Evolutionary conservation across 345 rosid genomes (phyloP).

Genomic region (Lepidium aucheri): DNA sequence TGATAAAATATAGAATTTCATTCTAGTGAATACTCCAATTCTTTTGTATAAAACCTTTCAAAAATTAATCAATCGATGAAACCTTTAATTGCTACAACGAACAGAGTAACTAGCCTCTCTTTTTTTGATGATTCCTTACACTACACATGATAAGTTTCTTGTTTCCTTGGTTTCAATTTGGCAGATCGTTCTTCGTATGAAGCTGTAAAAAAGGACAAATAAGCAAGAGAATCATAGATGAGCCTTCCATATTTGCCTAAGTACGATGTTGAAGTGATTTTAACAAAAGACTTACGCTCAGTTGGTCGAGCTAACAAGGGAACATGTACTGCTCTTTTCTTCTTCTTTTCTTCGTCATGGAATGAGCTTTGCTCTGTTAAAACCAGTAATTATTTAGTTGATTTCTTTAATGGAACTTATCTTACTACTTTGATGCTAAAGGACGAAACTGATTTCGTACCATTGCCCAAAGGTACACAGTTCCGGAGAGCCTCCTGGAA

Average conservation of each 20-base stretch:
- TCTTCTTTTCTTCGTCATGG: slow-evolving; percentile 18
- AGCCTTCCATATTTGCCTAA: neutral
- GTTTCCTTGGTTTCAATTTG: slow-evolving; percentile 34
- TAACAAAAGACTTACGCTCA: slow-evolving; percentile 55
- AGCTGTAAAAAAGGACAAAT: slow-evolving; percentile 31
- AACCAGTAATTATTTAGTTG: neutral
- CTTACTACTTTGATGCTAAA: neutral
- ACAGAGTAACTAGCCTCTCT: neutral
- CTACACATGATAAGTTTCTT: slow-evolving; percentile 8
- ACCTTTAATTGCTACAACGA: neutral
- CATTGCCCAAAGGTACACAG: slow-evolving; percentile 37
- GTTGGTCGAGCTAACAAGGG: slow-evolving; percentile 71
- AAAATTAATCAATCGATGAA: too few species aligned
- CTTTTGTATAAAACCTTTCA: too few species aligned
- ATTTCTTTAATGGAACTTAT: slow-evolving; percentile 7
- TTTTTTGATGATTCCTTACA: neutral
- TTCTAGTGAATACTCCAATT: too few species aligned
- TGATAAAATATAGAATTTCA: too few species aligned
- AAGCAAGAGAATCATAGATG: neutral
- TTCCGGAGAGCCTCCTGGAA: slow-evolving; percentile 59
- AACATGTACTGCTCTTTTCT: slow-evolving; percentile 49
- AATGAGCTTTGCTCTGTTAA: slow-evolving; percentile 35
- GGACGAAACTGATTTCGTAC: slow-evolving; percentile 24
- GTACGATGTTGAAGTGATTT: neutral
- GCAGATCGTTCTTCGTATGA: slow-evolving; percentile 71